These are phyloP conservation scores for Boletus pseudo-olivaceus DNA, from an alignment of 768 basidiomycete species.

Conservation along the genomic window DNA sequence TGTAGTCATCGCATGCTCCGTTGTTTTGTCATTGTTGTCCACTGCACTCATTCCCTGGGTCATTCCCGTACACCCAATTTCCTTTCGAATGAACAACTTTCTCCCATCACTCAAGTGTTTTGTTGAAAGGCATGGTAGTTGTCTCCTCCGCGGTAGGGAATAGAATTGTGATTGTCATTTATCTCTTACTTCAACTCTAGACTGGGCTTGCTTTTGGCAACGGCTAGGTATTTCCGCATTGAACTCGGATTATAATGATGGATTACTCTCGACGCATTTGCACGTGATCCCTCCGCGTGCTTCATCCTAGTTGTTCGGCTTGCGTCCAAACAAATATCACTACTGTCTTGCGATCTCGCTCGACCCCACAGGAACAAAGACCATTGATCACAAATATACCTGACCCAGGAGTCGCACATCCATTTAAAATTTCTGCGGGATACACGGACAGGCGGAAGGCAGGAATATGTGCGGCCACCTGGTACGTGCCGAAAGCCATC, in stretches of 20 bases:
- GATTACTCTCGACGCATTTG: neutral
- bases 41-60: conserved; percentile 17
- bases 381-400: neutral
- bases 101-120: conserved; percentile 5
- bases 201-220: neutral
- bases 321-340: neutral
- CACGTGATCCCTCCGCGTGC: neutral
- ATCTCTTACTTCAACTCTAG: conserved; percentile 9
- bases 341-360: neutral
- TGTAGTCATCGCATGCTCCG: conserved; percentile 21
- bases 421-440: neutral
- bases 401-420: neutral
- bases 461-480: neutral
- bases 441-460: neutral
- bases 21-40: conserved; percentile 19
- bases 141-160: conserved; percentile 5
- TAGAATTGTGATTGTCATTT: conserved; percentile 8
- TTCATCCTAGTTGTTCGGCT: neutral
- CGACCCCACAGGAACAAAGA: neutral
- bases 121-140: conserved; percentile 7
- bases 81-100: conserved; percentile 4
- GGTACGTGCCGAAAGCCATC: neutral
- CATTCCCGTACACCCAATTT: conserved; percentile 9
- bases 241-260: neutral
- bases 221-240: neutral